Conservation (phyloP, 1,284 basidiomycete genomes). For the Acaromyces ingoldii region DNA sequence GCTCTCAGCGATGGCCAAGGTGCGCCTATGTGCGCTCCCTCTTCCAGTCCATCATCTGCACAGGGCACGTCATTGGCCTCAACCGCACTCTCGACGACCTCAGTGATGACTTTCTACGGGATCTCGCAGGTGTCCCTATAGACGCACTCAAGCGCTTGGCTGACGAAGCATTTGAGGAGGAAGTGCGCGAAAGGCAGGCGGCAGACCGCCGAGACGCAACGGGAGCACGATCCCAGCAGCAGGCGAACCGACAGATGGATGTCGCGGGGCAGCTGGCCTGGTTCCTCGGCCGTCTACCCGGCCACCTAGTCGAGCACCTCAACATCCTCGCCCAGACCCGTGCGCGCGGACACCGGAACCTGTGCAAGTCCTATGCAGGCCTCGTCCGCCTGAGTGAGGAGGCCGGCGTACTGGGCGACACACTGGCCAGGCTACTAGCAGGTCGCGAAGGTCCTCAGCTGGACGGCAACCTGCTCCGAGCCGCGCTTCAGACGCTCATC, state of each 20-base stretch:
- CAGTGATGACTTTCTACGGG: not conserved
- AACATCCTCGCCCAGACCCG: constrained; percentile 30
- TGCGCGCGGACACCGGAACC: constrained; percentile 23
- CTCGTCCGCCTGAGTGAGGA: constrained; percentile 26
- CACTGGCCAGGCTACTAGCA: constrained; percentile 12
- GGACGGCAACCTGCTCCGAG: constrained; percentile 13
- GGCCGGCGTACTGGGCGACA: constrained; percentile 16
- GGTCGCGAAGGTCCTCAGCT: constrained; percentile 1
- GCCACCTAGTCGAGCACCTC: constrained; percentile 28
- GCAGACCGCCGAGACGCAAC: too few relatives aligned
- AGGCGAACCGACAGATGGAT: too few relatives aligned
- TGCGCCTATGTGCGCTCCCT: constrained; percentile 23
- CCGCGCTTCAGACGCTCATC: constrained; percentile 60
- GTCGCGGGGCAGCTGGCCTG: not conserved
- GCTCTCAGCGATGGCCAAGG: constrained; percentile 13
- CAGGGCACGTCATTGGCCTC: not conserved
- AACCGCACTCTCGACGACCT: not conserved
- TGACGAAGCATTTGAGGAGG: too few relatives aligned
- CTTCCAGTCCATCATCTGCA: constrained; percentile 2
- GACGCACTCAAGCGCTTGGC: too few relatives aligned
- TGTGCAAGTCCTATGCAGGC: constrained; percentile 22
- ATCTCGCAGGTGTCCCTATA: not conserved
- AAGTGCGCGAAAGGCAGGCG: too few relatives aligned
- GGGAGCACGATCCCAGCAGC: too few relatives aligned
- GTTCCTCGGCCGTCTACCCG: not conserved